Base-by-base conservation (phyloP, 2,329 filamentous ascomycete species). In the Ramularia endophylla region DNA sequence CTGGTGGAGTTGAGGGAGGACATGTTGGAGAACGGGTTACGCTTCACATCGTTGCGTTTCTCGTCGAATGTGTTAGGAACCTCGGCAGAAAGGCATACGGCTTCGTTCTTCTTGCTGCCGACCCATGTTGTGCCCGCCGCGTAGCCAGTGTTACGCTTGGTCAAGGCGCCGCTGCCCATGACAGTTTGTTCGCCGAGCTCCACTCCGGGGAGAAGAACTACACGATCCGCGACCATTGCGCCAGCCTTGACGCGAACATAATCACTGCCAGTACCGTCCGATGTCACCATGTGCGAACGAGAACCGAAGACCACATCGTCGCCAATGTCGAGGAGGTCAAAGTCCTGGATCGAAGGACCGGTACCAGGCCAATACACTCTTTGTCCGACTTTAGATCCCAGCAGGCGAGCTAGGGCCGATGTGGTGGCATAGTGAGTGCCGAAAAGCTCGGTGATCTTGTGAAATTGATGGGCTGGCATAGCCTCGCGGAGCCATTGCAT, bases 241-340 rank as follows among this genome's bases (percentile, higher is more conserved):
- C 70, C 62, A 41, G 72, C 66, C 5, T 62, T 56, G 36, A 79
- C 68, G 9, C 58, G 64, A 34, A 79, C 64, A 7, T 52, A 60
- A 11, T 72, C 71, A 8, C 70, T 72, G 1, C 75, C 70, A 16
- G 55, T 59, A 2, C 67, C 71, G 52, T 79, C 75, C 0, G 72
- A 72, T 1, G 73, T 78, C 20, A 77, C 57, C 0, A 79, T 51
- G 41, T 75, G 68, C 3, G 74, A 70, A 2, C 74, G 67, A 9
- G 74, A 77, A 0, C 75, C 75, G 47, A 79, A 78, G 8, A 78
- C 73, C n/a, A 78, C 74, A 55, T 78, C 71, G 41, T 77, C 69
- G 8, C 75, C 75, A 45, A 78, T 64, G 17, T 78, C 68, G 8
- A 78, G 52, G 1, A 78, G 60, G 46, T 77, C 71, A 47, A 76